A percentile compares a stretch with the other conserved stretches of the same genome.
Evolutionary conservation across 352 stramenopile genomes (phyloP).

Genomic region (Globisporangium polare): DNA sequence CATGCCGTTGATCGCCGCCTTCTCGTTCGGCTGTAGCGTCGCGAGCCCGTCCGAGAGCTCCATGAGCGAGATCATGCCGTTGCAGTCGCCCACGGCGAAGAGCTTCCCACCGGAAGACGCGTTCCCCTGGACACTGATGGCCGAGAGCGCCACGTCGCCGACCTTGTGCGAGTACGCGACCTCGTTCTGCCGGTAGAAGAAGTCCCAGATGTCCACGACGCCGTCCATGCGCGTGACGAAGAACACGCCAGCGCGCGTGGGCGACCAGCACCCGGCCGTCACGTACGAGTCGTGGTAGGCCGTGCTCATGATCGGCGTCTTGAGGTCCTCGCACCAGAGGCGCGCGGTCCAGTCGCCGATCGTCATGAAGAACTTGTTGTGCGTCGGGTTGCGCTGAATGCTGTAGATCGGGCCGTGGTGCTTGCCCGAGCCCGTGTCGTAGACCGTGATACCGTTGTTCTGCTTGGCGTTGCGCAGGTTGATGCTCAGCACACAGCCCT

Average conservation of each 20-base stretch:
- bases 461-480: constrained; percentile 96
- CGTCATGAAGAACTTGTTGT: constrained; percentile 98
- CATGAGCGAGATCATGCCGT: constrained; percentile 95
- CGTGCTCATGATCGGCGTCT: constrained; percentile 97
- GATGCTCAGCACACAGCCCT: constrained; percentile 93
- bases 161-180: constrained; percentile 98
- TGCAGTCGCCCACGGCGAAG: constrained; percentile 93
- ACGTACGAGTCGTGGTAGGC: constrained; percentile 96
- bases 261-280: constrained; percentile 95
- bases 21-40: constrained; percentile 90
- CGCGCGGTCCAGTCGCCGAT: constrained; percentile 96
- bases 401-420: constrained; percentile 95
- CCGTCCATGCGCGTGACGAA: constrained; percentile 96
- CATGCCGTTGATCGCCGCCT: constrained; percentile 93
- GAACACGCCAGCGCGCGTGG: constrained; percentile 94
- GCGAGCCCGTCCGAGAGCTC: constrained; percentile 94
- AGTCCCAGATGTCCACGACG: constrained; percentile 97
- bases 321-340: constrained; percentile 96
- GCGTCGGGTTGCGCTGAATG: constrained; percentile 96
- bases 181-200: constrained; percentile 97
- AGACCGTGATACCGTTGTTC: constrained; percentile 96
- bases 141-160: constrained; percentile 86
- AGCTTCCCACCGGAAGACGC: constrained; percentile 88
- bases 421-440: constrained; percentile 92
- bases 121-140: constrained; percentile 92